Evolutionary conservation across 2,329 filamentous ascomycete genomes (phyloP).

Genomic region (Xylaria sp.): DNA sequence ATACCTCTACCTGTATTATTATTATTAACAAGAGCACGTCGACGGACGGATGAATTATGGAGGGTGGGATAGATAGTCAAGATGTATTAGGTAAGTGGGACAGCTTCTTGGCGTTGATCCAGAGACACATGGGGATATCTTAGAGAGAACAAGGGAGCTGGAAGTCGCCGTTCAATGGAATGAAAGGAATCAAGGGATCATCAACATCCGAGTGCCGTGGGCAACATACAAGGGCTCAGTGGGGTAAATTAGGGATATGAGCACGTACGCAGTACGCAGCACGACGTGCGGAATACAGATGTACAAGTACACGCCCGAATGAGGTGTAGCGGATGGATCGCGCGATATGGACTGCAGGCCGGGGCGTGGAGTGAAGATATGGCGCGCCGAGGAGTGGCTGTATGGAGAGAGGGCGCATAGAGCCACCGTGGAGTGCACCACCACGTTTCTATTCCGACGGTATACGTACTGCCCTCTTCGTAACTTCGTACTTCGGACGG

Average conservation of each 20-base stretch:
- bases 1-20: background rate
- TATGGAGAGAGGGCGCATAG: background rate
- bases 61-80: background rate
- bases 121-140: background rate
- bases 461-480: no score
- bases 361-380: no score
- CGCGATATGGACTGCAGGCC: no score
- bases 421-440: no score
- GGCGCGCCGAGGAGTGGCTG: background rate
- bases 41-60: background rate
- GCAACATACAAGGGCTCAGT: background rate
- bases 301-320: background rate
- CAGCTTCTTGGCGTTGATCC: background rate
- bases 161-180: slow-evolving; percentile 1
- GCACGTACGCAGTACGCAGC: background rate
- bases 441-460: no score
- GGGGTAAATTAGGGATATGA: background rate
- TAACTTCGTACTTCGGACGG: background rate
- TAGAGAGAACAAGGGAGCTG: slow-evolving; percentile 6
- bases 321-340: background rate
- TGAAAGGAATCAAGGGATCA: slow-evolving; percentile 1
- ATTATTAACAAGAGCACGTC: background rate
- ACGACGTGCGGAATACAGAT: background rate
- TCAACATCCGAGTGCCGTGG: background rate
- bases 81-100: slow-evolving; percentile 3